Evolutionary conservation across 129 eudicot species (phyloP).

Genomic region (Helianthus tuberosus): DNA sequence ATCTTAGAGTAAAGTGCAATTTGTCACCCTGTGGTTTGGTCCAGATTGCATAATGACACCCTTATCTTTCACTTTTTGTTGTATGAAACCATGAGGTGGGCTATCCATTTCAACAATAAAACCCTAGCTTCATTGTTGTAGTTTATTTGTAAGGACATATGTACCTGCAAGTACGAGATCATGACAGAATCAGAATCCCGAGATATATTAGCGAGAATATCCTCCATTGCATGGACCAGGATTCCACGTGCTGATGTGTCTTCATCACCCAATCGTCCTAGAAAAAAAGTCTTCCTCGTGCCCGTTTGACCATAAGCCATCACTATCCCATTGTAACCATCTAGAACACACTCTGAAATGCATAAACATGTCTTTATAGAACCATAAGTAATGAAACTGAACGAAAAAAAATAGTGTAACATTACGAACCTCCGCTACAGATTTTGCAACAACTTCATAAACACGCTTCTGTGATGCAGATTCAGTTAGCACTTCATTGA

Average conservation of each 20-base stretch:
- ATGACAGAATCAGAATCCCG: conserved; percentile 78
- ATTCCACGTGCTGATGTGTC: conserved; percentile 98
- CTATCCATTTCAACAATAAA: too few species aligned
- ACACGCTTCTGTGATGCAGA: conserved; percentile 99
- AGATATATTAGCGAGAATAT: conserved; percentile 68
- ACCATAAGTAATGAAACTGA: conserved; percentile 1
- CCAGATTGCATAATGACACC: too few species aligned
- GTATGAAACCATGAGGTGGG: too few species aligned
- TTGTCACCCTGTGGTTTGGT: too few species aligned
- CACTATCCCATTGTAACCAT: conserved; percentile 99
- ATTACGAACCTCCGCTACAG: conserved; percentile 93
- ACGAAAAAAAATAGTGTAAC: background rate
- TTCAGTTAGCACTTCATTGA: conserved; percentile 96
- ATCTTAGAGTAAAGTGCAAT: too few species aligned
- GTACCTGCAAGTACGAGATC: conserved; percentile 94
- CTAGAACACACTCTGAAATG: conserved; percentile 89
- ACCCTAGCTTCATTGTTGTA: background rate
- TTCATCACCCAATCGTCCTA: conserved; percentile 97
- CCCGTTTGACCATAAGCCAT: conserved; percentile 99
- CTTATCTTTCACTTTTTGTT: too few species aligned
- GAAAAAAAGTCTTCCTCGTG: conserved; percentile 92
- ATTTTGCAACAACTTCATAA: conserved; percentile 98
- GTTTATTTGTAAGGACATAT: conserved; percentile 5
- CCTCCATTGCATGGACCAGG: conserved; percentile 99
- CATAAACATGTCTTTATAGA: conserved; percentile 17